Evolutionary conservation across 2,329 filamentous ascomycete genomes (phyloP).

Genomic region (Trichoderma sp.): DNA sequence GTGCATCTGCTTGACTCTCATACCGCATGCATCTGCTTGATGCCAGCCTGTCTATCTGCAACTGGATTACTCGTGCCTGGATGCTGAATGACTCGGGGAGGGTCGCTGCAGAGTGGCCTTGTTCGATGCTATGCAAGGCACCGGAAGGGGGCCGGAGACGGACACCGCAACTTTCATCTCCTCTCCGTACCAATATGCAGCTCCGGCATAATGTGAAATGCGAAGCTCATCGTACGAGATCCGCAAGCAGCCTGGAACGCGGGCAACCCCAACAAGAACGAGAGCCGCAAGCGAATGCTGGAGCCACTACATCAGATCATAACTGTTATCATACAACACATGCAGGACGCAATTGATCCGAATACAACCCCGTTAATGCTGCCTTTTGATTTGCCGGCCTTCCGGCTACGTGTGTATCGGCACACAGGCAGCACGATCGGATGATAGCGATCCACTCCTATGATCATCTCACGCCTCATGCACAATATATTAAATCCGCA

Average conservation of each 20-base stretch:
- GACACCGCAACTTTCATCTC: slow-evolving; percentile 14
- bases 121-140: slow-evolving; percentile 17
- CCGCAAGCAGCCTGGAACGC: not conserved
- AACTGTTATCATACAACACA: slow-evolving; percentile 9
- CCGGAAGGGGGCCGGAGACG: not conserved
- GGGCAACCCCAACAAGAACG: slow-evolving; percentile 2
- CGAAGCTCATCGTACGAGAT: slow-evolving; percentile 12
- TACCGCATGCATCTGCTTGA: not conserved
- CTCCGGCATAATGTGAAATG: not conserved
- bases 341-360: slow-evolving; percentile 18
- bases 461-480: slow-evolving; percentile 17
- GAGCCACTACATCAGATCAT: slow-evolving; percentile 14
- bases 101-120: not conserved
- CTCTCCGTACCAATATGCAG: not conserved
- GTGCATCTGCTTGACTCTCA: not conserved
- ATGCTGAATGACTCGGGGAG: slow-evolving; percentile 2
- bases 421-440: slow-evolving; percentile 17
- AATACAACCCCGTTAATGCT: slow-evolving; percentile 14
- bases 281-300: slow-evolving; percentile 6
- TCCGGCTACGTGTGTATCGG: slow-evolving; percentile 8
- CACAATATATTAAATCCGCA: slow-evolving; percentile 20
- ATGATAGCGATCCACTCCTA: slow-evolving; percentile 19
- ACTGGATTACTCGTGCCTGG: slow-evolving; percentile 6
- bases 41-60: not conserved
- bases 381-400: slow-evolving; percentile 6